phyloP scores from a whole-genome alignment of 2,329 filamentous ascomycete species.

The Paecilomyces variotii region DNA sequence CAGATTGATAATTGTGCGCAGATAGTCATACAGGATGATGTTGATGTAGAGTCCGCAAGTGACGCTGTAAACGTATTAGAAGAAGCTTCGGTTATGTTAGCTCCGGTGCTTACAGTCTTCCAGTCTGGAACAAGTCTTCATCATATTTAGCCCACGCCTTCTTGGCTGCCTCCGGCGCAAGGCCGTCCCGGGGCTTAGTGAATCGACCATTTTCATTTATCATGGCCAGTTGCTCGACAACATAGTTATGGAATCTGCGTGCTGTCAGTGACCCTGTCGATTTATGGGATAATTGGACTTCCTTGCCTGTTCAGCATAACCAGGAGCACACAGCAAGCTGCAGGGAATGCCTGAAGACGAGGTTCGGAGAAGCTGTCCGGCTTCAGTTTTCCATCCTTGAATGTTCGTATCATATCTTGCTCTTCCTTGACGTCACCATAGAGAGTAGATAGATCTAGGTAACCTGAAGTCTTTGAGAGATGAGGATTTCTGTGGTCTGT shows the following conservation, averaged over 20 bases:
- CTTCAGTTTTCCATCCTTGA: conserved; percentile 64
- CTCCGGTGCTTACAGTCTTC: conserved; percentile 45
- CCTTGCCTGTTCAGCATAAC: conserved; percentile 56
- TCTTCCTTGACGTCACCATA: conserved; percentile 55
- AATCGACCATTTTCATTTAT: conserved; percentile 84
- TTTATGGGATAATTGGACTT: neutral
- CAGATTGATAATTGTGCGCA: conserved; percentile 67
- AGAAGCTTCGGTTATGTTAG: conserved; percentile 1
- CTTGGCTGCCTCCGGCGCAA: conserved; percentile 43
- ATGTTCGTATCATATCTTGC: conserved; percentile 49
- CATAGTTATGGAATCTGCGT: conserved; percentile 71
- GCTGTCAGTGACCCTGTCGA: neutral
- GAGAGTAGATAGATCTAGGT: conserved; percentile 62
- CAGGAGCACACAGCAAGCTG: conserved; percentile 61
- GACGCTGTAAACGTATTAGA: conserved; percentile 33
- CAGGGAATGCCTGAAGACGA: conserved; percentile 61
- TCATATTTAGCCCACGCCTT: conserved; percentile 60
- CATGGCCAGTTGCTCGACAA: conserved; percentile 67
- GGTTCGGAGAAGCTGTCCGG: conserved; percentile 65
- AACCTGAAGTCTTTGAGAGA: conserved; percentile 60
- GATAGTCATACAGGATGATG: conserved; percentile 69
- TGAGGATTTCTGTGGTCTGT: conserved; percentile 55
- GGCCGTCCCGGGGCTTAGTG: conserved; percentile 49
- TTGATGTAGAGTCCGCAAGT: conserved; percentile 71
- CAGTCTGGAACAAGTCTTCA: conserved; percentile 72